phyloP scores from a whole-genome alignment of 352 stramenopile genomes.

The Pythium aphanidermatum region DNA sequence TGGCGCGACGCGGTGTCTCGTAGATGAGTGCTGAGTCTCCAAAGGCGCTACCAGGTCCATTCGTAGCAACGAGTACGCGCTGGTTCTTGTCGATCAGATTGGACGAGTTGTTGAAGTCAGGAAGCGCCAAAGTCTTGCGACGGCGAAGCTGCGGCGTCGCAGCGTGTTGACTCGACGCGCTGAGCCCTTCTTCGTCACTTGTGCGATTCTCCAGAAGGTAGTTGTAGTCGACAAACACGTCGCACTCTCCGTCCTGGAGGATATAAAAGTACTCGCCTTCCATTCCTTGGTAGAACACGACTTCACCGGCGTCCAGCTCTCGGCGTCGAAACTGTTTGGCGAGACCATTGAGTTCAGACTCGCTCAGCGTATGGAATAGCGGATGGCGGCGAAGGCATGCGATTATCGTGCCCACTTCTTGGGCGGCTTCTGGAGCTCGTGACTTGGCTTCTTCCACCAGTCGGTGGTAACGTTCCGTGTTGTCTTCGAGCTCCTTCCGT shows the following conservation, averaged over 20 bases:
- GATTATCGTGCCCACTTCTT: slow-evolving; percentile 48
- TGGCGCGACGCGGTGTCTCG: slow-evolving; percentile 73
- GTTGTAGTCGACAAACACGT: slow-evolving; percentile 83
- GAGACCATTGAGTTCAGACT: slow-evolving; percentile 52
- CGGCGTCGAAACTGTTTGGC: slow-evolving; percentile 55
- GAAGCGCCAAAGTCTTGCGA: slow-evolving; percentile 61
- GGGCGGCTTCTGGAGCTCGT: slow-evolving; percentile 23
- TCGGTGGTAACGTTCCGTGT: slow-evolving; percentile 23
- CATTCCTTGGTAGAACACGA: slow-evolving; percentile 82
- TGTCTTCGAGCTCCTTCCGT: slow-evolving; percentile 28
- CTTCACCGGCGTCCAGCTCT: slow-evolving; percentile 46
- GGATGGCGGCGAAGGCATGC: slow-evolving; percentile 66
- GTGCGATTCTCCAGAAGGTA: slow-evolving; percentile 42
- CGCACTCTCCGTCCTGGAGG: slow-evolving; percentile 66
- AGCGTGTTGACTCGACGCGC: not conserved
- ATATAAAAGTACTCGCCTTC: slow-evolving; percentile 80
- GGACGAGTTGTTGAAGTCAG: slow-evolving; percentile 63
- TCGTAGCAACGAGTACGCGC: slow-evolving; percentile 71
- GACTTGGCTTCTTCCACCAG: slow-evolving; percentile 26
- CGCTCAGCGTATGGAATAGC: slow-evolving; percentile 74
- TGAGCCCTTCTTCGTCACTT: slow-evolving; percentile 10
- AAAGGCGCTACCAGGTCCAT: slow-evolving; percentile 71
- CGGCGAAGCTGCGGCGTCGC: slow-evolving; percentile 31
- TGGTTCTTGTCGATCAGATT: slow-evolving; percentile 55
- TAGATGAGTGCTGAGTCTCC: slow-evolving; percentile 84